These are phyloP conservation scores for Paramecium pentaurelia DNA, from an alignment of 73 alveolate species.

Conservation along the genomic window DNA sequence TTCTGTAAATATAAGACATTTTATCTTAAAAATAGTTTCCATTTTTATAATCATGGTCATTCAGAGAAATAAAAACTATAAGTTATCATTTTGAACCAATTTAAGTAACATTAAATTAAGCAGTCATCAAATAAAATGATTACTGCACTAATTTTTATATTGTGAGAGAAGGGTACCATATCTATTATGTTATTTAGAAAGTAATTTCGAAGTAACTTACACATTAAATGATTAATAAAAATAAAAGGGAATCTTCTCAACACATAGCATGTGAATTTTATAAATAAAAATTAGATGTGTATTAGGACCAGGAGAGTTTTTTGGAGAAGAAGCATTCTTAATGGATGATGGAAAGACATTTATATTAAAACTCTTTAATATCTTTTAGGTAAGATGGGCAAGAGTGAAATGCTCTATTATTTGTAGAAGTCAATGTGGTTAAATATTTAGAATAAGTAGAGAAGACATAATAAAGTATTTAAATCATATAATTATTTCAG, in stretches of 20 bases:
- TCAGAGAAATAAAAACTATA: slow-evolving; percentile 15
- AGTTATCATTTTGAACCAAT: slow-evolving; percentile 49
- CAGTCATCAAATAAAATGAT: background rate
- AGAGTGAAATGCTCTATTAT: background rate
- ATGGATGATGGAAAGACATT: background rate
- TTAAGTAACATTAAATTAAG: background rate
- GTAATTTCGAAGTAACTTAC: background rate
- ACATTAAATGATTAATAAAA: background rate
- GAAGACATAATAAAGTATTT: slow-evolving; percentile 16
- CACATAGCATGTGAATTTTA: background rate
- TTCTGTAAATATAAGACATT: background rate
- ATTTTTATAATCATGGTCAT: slow-evolving; percentile 20
- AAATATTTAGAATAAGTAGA: background rate
- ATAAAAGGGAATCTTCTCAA: background rate
- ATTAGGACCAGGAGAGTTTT: slow-evolving; percentile 37
- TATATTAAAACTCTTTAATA: background rate
- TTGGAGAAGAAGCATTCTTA: slow-evolving; percentile 20
- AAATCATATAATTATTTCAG: background rate
- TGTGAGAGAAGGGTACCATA: background rate
- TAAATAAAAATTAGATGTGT: background rate
- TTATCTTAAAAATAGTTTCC: background rate
- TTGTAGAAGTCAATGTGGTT: slow-evolving; percentile 22
- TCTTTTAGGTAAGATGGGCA: background rate
- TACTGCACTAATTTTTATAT: background rate
- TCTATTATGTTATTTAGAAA: background rate